Evolutionary conservation across 352 stramenopile genomes (phyloP), one percentile per base, ranked within the genome.

Genomic region (Hyaloperonospora brassicae): DNA sequence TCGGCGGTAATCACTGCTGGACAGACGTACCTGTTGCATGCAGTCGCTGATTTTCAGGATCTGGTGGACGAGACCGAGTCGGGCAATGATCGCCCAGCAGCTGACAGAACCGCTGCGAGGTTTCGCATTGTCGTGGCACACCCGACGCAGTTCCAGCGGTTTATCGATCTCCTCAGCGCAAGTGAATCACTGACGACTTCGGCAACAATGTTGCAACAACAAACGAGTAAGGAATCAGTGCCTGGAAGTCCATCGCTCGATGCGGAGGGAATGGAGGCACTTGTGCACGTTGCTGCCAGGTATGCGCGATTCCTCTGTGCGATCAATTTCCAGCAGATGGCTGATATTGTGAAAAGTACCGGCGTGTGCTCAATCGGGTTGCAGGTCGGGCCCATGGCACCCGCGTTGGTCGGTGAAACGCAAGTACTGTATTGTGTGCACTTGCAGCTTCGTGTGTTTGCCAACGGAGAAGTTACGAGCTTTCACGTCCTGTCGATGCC

Each of bases 361-460:
- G 54, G 57, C 0, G 13, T 35, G 0, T 66, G 54, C 23, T 59
- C 61, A 5, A 62, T 69, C 10, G 52, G 48, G 9, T 48, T 70
- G n/a, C 50, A 63, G 21, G 39, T 70, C 9, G 49, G 41, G 2
- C 62, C 62, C 0, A 63, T 63, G 7, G 48, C 52, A 0, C 50
- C 53, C 11, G 52, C 41, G 1, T 61, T 51, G 12, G 57, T 64
- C 42, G 64, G 61, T 38, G 49, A 61, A 24, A 45, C 53, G 7
- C 62, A 66, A 35, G 53, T 59, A 30, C 54, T 67, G 21, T 67
- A 64, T 17, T 70, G 62, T n/a, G 22, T 70, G 34, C 58, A 70
- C 14, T 5, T 70, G 21, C 58, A 67, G 43, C 50, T 70, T 21
- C 36, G 62, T 31, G 47, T 59, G 46, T 67, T 70, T 47, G 58